Conservation (phyloP, 2,329 filamentous ascomycete genomes). For the Aspergillus pseudotamarii region DNA sequence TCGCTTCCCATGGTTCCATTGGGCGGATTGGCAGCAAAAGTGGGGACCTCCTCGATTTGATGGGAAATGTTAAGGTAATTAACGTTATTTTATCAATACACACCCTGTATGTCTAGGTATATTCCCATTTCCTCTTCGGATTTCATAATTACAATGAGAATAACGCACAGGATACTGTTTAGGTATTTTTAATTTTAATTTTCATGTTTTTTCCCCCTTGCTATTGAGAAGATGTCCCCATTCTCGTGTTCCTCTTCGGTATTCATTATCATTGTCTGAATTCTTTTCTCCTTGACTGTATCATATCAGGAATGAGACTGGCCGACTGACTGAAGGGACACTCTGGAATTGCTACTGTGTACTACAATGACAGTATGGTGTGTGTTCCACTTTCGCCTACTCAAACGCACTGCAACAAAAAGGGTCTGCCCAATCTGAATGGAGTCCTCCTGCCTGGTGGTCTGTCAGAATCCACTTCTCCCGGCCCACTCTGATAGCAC, state of each 20-base stretch:
- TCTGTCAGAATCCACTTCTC: slow-evolving; percentile 14
- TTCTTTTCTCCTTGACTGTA: neutral
- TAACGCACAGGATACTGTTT: too few relatives aligned
- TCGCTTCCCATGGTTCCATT: slow-evolving; percentile 9
- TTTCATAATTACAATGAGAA: neutral
- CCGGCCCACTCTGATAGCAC: slow-evolving; percentile 6
- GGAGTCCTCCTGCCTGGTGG: slow-evolving; percentile 7
- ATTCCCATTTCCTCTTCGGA: neutral
- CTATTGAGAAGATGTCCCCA: neutral
- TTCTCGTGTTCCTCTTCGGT: neutral
- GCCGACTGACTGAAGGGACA: neutral
- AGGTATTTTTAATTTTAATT: too few relatives aligned
- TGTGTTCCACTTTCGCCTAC: slow-evolving; percentile 5
- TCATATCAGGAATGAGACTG: neutral
- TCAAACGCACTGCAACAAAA: slow-evolving; percentile 11
- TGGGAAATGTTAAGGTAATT: neutral
- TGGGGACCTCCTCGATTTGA: neutral
- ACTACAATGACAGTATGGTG: neutral
- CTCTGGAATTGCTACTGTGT: neutral
- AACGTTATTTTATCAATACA: neutral
- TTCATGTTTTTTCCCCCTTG: too few relatives aligned
- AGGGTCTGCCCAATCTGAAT: slow-evolving; percentile 14
- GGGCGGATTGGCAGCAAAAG: slow-evolving; percentile 5
- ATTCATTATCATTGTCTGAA: neutral
- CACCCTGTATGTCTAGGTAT: neutral